Conservation (phyloP, 129 eudicot species). For the Arctium lappa region DNA sequence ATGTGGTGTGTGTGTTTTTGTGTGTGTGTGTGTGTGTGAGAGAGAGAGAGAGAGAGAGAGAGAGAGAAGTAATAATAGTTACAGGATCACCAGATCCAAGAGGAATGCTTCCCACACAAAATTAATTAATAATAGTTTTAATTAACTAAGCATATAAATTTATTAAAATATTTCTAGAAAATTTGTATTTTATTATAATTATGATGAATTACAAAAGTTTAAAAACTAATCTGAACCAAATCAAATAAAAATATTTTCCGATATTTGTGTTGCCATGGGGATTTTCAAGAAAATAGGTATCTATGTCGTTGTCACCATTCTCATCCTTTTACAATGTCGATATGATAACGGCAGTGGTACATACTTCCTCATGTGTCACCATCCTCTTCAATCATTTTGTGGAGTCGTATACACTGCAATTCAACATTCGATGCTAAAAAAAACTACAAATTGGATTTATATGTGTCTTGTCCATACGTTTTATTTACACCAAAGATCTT, state of each 20-base stretch:
- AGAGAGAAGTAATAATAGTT: background rate
- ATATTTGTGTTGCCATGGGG: background rate
- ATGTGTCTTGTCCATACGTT: background rate
- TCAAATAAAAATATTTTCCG: background rate
- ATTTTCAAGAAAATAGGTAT: background rate
- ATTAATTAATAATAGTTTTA: background rate
- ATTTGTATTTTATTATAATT: background rate
- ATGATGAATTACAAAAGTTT: background rate
- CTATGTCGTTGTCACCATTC: background rate
- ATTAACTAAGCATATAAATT: background rate
- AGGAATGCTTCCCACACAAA: slow-evolving; percentile 11
- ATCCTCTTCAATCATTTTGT: background rate
- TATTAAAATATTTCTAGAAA: background rate
- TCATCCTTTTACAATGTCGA: background rate
- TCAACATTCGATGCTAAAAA: background rate
- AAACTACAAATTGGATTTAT: background rate
- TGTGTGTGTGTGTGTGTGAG: too few species aligned
- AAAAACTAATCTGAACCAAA: background rate
- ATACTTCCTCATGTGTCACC: background rate
- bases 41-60: too few species aligned
- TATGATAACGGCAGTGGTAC: background rate
- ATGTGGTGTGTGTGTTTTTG: too few species aligned
- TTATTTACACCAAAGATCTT: background rate
- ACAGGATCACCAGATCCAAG: slow-evolving; percentile 35
- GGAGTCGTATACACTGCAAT: background rate